phyloP scores from a whole-genome alignment of 2,329 filamentous ascomycete species.

The Apiospora sp. region DNA sequence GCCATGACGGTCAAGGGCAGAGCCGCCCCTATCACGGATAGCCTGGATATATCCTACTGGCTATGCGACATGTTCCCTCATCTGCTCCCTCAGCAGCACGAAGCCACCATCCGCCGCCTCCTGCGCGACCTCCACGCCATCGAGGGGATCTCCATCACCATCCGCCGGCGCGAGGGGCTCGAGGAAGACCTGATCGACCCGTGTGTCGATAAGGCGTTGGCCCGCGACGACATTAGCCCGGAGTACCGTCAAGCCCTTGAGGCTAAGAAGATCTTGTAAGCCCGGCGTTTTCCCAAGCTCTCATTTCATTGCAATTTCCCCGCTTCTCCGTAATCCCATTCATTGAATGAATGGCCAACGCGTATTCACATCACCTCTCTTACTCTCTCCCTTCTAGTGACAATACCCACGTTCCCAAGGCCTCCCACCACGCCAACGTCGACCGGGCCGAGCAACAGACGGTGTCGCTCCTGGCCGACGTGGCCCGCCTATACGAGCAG shows the following conservation, averaged over 20 bases:
- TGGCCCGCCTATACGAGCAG: background rate
- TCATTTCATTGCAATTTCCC: background rate
- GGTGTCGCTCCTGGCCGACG: background rate
- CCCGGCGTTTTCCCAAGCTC: background rate
- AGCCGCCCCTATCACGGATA: constrained; percentile 22
- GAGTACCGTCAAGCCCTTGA: constrained; percentile 24
- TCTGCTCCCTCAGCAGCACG: background rate
- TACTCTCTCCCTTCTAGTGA: background rate
- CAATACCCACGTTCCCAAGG: constrained; percentile 3
- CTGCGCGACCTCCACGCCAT: constrained; percentile 23
- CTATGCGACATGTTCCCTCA: constrained; percentile 22
- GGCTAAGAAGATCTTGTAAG: constrained; percentile 26
- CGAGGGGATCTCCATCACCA: constrained; percentile 25
- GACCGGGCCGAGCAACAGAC: constrained; percentile 23
- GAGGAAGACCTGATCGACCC: constrained; percentile 18
- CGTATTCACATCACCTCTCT: background rate
- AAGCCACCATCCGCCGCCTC: constrained; percentile 7
- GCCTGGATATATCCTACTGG: constrained; percentile 27
- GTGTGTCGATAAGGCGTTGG: constrained; percentile 10
- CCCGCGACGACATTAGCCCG: constrained; percentile 19
- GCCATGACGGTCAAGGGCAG: constrained; percentile 9
- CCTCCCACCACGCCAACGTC: constrained; percentile 21
- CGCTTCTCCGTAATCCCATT: background rate
- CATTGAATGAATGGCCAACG: background rate
- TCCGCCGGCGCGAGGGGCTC: constrained; percentile 1